Base-by-base conservation (phyloP, 805 yeast genomes). In the Yarrowia osloensis region DNA sequence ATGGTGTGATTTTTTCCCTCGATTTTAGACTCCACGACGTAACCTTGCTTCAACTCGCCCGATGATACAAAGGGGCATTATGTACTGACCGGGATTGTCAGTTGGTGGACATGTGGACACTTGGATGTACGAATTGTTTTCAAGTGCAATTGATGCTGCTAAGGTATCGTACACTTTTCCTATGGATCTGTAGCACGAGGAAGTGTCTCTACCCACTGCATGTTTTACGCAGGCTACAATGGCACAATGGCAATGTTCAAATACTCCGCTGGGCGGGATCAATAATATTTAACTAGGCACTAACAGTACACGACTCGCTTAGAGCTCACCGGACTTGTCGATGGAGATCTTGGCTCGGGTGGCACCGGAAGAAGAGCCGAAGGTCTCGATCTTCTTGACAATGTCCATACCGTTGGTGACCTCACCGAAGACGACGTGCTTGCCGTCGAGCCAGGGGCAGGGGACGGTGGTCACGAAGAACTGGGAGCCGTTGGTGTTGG, bases 401-500 rank as follows among this genome's bases (percentile, higher is more conserved):
- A 91, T 81, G 75, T 92, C 97, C 76, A 82, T 78, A 73, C 98
- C 98, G 69, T 89, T 95, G 71, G 83, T 77, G 71, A 91, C 91
- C 82, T 92, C 96, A 76, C 98, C 98, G 75, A 93, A 93, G 70
- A 93, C 97, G 76, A 91, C 97, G 85, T 92, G 96, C 81, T 89
- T 88, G 71, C 96, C 97, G 76, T 92, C 96, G 79, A 93, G 85
- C 94, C 95, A 90, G 70, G 95, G 89, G 76, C 88, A 83, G 72
- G 88, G 84, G 67, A 90, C 93, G 69, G 97, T 91, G 79, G 97
- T 91, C 82, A 91, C 88, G 86, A 94, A 93, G 82, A 93, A 93
- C 82, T 93, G 98, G 68, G 97, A 92, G 69, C 98, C 98, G 82
- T 94, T 94, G 82, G 98, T 91, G 88, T 91, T 90, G 80, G 96